phyloP scores from a whole-genome alignment of 352 stramenopile genomes.

The Poterioochromonas sp. region DNA sequence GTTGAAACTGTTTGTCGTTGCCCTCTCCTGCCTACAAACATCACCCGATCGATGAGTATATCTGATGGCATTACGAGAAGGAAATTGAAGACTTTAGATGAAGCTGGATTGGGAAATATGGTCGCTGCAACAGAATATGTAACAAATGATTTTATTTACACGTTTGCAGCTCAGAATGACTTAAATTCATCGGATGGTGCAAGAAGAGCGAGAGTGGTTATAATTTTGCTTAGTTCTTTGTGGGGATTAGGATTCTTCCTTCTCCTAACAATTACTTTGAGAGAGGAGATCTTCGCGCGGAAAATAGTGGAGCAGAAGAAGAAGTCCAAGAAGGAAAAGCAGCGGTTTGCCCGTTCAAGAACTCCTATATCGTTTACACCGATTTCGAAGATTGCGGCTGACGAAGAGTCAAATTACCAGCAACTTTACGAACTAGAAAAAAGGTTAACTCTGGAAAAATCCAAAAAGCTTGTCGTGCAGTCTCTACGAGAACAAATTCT shows the following conservation, averaged over 20 bases:
- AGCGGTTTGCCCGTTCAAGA: slow-evolving; percentile 8
- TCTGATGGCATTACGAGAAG: slow-evolving; percentile 11
- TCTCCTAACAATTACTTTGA: slow-evolving; percentile 15
- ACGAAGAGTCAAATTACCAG: slow-evolving; percentile 13
- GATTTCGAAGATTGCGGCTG: slow-evolving; percentile 10
- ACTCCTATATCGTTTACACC: slow-evolving; percentile 8
- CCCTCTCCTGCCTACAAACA: no score
- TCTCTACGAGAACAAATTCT: slow-evolving; percentile 14
- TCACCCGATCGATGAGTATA: slow-evolving; percentile 13
- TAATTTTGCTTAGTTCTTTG: slow-evolving; percentile 8
- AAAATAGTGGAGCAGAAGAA: slow-evolving; percentile 14
- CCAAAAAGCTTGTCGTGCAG: slow-evolving; percentile 10
- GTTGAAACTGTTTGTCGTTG: no score
- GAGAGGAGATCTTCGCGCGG: slow-evolving; percentile 5
- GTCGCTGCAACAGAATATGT: slow-evolving; percentile 11
- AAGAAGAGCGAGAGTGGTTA: slow-evolving; percentile 11
- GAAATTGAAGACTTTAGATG: slow-evolving; percentile 15
- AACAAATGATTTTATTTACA: slow-evolving; percentile 19
- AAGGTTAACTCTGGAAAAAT: slow-evolving; percentile 15
- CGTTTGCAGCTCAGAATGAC: slow-evolving; percentile 10
- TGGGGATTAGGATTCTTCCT: slow-evolving; percentile 6
- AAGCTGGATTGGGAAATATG: slow-evolving; percentile 13
- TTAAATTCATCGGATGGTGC: slow-evolving; percentile 13
- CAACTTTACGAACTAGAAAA: slow-evolving; percentile 15
- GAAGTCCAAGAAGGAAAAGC: slow-evolving; percentile 11